Evolutionary conservation across 352 stramenopile genomes (phyloP), one percentile per base, ranked within the genome.

Genomic region (Pythium phragmitis): DNA sequence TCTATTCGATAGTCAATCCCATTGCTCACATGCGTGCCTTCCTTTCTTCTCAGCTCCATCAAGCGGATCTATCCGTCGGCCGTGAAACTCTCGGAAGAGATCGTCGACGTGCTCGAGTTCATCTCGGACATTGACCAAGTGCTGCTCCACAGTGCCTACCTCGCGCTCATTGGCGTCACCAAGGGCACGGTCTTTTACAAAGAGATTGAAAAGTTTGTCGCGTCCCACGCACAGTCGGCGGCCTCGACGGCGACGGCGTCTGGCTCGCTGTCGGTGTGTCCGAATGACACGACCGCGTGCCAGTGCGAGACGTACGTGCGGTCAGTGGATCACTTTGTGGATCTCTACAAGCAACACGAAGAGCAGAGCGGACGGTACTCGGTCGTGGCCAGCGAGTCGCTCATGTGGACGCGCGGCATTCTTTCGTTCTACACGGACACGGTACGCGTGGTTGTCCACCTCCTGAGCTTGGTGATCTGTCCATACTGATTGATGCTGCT

Each of bases 361-460:
- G 67, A 75, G 7, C 64, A 69, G 13, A 63, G 48, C 14, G 76
- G 69, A 19, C 79, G 82, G 2, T 81, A 85, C 43, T 91, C 82
- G 21, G 86, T 80, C 2, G 83, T 92, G 5, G 84, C 72, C 12
- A 92, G 84, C 43, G 84, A 92, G 59, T 88, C 84, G 21, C 72
- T 92, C 34, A 92, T 94, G 79, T 78, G 73, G 59, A 79, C 80
- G 5, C 77, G 79, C 3, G 74, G 78, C n/a, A 77, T 90, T 7
- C 59, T 94, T 3, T 86, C 84, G 4, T 94, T 89, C 66, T 94
- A 89, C 63, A 87, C 81, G 2, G 86, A 94, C 63, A 91, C 85
- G 23, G 76, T 87, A 67, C 37, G 68, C 56, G 26, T 30, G 26
- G 1, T 30, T 30, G 2, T 30, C 26, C 26, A 30, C 26, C 3